These are phyloP conservation scores for Quercus cerris DNA, from an alignment of 306 rosid genomes.

Conservation along the genomic window DNA sequence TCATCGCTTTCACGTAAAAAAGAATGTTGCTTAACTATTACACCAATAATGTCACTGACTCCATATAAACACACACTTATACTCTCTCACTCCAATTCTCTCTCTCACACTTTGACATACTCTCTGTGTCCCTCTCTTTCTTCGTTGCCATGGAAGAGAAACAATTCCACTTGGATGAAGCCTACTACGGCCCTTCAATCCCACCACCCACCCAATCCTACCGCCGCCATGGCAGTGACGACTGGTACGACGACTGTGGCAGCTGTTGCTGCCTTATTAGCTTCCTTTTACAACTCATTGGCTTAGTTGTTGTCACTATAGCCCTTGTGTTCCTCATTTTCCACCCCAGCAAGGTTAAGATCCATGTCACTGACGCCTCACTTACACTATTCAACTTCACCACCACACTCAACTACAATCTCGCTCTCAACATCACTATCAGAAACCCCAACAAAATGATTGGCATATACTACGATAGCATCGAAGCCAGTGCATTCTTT, in stretches of 20 bases:
- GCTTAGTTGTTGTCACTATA: constrained; percentile 20
- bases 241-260: not conserved
- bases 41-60: constrained; percentile 11
- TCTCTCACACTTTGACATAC: not conserved
- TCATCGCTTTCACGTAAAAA: not conserved
- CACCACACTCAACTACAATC: constrained; percentile 40
- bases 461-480: constrained; percentile 49
- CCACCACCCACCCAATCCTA: constrained; percentile 9
- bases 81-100: not conserved
- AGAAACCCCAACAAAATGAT: constrained; percentile 55
- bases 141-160: constrained; percentile 20
- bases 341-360: constrained; percentile 51
- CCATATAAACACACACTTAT: not conserved
- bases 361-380: constrained; percentile 44
- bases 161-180: constrained; percentile 26
- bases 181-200: constrained; percentile 23
- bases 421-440: constrained; percentile 43
- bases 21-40: constrained; percentile 15
- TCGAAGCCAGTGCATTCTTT: constrained; percentile 42
- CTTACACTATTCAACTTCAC: constrained; percentile 55
- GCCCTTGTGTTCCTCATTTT: constrained; percentile 38
- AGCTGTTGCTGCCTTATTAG: constrained; percentile 43
- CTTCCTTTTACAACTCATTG: constrained; percentile 34
- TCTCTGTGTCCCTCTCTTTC: not conserved
- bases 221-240: not conserved